Percentiles rank a stretch among this genome's conserved stretches.
Evolutionary conservation across 139 green algal species (phyloP).

Genomic region (Nannochloris sp.): DNA sequence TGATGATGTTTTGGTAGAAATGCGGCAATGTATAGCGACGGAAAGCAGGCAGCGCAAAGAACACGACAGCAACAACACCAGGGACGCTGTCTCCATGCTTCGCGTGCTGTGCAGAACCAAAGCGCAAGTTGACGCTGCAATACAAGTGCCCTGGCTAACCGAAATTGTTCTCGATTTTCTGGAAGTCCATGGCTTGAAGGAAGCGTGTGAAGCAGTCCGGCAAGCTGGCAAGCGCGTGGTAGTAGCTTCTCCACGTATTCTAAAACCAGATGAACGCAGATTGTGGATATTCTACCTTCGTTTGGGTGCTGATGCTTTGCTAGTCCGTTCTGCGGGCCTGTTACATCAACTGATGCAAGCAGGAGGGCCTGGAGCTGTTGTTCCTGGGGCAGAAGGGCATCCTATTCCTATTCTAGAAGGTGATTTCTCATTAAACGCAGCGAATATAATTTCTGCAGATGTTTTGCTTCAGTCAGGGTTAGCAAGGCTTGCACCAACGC

Average conservation of each 20-base stretch:
- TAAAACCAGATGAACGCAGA: conserved; percentile 73
- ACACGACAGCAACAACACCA: too few relatives aligned
- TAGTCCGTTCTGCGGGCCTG: conserved; percentile 59
- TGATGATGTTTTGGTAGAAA: neutral
- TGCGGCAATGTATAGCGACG: neutral
- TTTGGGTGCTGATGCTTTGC: conserved; percentile 61
- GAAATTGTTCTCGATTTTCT: conserved; percentile 84
- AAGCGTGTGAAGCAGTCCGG: conserved; percentile 46
- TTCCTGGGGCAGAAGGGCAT: neutral
- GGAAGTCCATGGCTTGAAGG: conserved; percentile 71
- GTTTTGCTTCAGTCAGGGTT: conserved; percentile 48
- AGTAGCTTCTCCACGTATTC: conserved; percentile 63
- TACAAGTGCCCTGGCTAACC: conserved; percentile 53
- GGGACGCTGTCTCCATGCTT: conserved; percentile 18
- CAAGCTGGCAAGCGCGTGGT: conserved; percentile 38
- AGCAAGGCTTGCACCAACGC: conserved; percentile 49
- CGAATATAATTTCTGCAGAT: conserved; percentile 57
- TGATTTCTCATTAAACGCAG: conserved; percentile 79
- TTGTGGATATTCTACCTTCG: conserved; percentile 69
- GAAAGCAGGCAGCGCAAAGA: neutral
- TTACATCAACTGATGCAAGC: conserved; percentile 54
- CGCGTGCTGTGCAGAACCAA: conserved; percentile 68
- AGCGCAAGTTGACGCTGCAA: conserved; percentile 53
- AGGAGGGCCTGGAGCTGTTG: conserved; percentile 28
- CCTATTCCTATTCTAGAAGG: conserved; percentile 53